phyloP scores from a whole-genome alignment of 345 rosid species.

The Streptanthus diversifolius region DNA sequence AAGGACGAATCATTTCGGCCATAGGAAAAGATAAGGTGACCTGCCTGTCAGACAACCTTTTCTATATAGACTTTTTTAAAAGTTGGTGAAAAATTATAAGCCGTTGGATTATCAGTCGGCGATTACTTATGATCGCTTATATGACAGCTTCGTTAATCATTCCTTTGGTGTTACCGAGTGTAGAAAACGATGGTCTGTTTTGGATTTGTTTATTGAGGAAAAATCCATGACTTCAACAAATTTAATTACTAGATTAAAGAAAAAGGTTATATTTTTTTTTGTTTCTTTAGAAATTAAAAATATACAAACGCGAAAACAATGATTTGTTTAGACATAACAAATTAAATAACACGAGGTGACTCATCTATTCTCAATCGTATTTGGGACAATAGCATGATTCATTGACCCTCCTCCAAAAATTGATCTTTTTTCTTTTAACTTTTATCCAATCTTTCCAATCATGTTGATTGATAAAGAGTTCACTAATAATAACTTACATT shows the following conservation, averaged over 20 bases:
- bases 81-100: not conserved
- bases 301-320: too few relatives aligned
- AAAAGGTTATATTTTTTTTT: too few relatives aligned
- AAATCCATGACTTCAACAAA: not conserved
- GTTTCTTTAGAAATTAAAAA: too few relatives aligned
- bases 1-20: slow-evolving; percentile 45
- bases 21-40: slow-evolving; percentile 48
- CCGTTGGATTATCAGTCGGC: not conserved
- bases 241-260: not conserved
- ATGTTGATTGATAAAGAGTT: too few relatives aligned
- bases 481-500: too few relatives aligned
- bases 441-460: too few relatives aligned
- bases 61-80: not conserved
- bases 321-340: too few relatives aligned
- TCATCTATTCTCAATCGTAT: too few relatives aligned
- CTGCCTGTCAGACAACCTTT: slow-evolving; percentile 41
- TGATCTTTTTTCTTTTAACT: too few relatives aligned
- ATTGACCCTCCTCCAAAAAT: too few relatives aligned
- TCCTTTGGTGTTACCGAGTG: not conserved
- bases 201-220: not conserved
- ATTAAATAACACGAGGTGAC: too few relatives aligned
- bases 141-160: not conserved
- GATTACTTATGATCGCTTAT: not conserved
- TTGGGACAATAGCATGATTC: too few relatives aligned
- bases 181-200: not conserved